phyloP scores from a whole-genome alignment of 768 basidiomycete genomes.

The Ramaria sp. region DNA sequence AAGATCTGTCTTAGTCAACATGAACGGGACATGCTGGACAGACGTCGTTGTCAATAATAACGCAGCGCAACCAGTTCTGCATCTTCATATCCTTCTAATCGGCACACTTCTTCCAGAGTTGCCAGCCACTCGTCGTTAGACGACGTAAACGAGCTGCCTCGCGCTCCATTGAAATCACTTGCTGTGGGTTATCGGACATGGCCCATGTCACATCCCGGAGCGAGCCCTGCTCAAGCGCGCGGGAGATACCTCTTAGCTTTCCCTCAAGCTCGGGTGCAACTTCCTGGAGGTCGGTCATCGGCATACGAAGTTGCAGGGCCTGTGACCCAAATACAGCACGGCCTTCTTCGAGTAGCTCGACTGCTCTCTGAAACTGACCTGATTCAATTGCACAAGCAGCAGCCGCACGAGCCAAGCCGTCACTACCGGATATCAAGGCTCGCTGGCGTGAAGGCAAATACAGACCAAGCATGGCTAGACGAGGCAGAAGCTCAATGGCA shows the following conservation, averaged over 20 bases:
- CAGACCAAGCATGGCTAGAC: constrained; percentile 11
- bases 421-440: constrained; percentile 11
- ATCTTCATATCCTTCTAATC: no score
- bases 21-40: constrained; percentile 10
- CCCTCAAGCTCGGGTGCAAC: background rate
- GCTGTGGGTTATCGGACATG: background rate
- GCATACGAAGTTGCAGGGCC: constrained; percentile 13
- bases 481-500: constrained; percentile 17
- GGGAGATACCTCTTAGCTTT: background rate
- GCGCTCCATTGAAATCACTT: no score
- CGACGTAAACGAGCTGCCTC: constrained; percentile 2
- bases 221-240: no score
- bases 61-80: constrained; percentile 11
- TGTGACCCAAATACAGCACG: constrained; percentile 27
- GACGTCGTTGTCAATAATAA: constrained; percentile 9
- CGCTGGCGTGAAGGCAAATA: constrained; percentile 14
- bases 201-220: background rate
- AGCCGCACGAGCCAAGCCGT: constrained; percentile 18
- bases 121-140: constrained; percentile 19
- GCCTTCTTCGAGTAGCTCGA: constrained; percentile 23
- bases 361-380: constrained; percentile 13
- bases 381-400: constrained; percentile 19
- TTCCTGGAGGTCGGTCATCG: constrained; percentile 9
- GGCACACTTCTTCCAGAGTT: constrained; percentile 9
- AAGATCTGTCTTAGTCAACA: background rate